Base-by-base conservation (phyloP, 2,329 filamentous ascomycete species). In the Microcyclospora tardicrescens region DNA sequence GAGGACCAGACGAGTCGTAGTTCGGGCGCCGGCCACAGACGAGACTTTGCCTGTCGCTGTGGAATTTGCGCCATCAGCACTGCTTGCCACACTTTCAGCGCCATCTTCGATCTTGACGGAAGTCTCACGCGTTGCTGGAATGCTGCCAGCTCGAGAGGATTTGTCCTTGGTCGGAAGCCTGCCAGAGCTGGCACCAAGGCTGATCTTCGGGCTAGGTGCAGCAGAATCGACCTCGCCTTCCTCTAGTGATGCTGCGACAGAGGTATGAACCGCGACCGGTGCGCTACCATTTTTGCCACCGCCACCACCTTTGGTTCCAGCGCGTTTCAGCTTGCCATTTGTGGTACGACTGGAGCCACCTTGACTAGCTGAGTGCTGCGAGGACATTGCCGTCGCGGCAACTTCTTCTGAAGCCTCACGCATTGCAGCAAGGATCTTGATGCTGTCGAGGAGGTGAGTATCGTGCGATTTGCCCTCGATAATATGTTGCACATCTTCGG, bases 81-180 rank as follows among this genome's bases (percentile, higher is more conserved):
- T 61, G 57, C 60, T 54, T 6, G 57, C 54, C 19, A 65, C 63
- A 32, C 57, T 61, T 33, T 66, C 65, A 11, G 56, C 60, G 27
- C 59, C 60, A 38, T 70, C 66, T 47, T 69, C 67, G 35, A 61
- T 58, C 46, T 71, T 71, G n/a, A 69, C 67, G 35, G 62, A 66
- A n/a, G 64, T 53, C 45, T 71, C 67, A 28, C 67, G 57, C 11
- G 56, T 63, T 36, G 61, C 61, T 11, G 65, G 61, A 28, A 69
- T 65, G 32, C 61, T 66, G 35, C 63, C 62, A 13, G 56, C 56
- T 19, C 59, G 52, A 9, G 56, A 58, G 1, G 52, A 50, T 34
- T 60, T 59, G 33, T 60, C 55, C 49, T 65, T 62, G n/a, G 48
- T 46, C 16, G 40, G 44, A 4, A 56, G 42, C 13, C 51, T 41